Base-by-base conservation (phyloP, 176 grass and related monocot genomes). In the Phragmites australis region DNA sequence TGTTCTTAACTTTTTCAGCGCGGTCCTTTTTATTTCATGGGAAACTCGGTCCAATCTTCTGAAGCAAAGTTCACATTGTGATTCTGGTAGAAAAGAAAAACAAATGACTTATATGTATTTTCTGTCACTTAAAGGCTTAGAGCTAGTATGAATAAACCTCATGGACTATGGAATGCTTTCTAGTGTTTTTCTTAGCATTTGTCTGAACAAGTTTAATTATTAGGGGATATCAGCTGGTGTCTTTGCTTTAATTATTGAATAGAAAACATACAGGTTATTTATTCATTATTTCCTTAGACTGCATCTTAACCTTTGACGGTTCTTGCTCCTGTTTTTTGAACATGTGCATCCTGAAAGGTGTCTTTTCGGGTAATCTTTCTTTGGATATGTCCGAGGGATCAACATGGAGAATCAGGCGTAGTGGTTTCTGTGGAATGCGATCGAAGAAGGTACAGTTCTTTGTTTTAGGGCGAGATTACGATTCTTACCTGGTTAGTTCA, bases 341-440 rank as follows among this genome's bases (percentile, higher is more conserved):
- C 75, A 72, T 81, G 23, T 77, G 19, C 68, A 68, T 80, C 64
- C 2, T 80, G 47, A 23, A 75, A 99, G 92, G 92, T 55, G 59
- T 93, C 49, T 99, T 99, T 82, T 95, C 88, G 37, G 92, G 92
- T 49, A 98, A 84, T 73, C 96, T 98, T 84, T 98, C 96, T 32
- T 72, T 86, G 46, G 96, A 95, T 88, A 84, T 98, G 83, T 74
- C 75, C 1, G 81, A 99, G 37, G 82, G 56, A 25, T 95, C 96
- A 65, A 62, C 90, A 80, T 95, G 92, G 92, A 95, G 70, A 72
- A 93, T 99, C 74, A 91, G 88, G 16, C 78, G 88, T 49, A 91
- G 93, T 89, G 92, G 96, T 86, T 99, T 99, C 63, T 99, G 96
- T 9, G 96, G 92, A 67, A 95, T 99, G 92, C 86, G 96, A 40